phyloP scores from a whole-genome alignment of 1,284 basidiomycete genomes.

The Cryptococcus amylolentus region DNA sequence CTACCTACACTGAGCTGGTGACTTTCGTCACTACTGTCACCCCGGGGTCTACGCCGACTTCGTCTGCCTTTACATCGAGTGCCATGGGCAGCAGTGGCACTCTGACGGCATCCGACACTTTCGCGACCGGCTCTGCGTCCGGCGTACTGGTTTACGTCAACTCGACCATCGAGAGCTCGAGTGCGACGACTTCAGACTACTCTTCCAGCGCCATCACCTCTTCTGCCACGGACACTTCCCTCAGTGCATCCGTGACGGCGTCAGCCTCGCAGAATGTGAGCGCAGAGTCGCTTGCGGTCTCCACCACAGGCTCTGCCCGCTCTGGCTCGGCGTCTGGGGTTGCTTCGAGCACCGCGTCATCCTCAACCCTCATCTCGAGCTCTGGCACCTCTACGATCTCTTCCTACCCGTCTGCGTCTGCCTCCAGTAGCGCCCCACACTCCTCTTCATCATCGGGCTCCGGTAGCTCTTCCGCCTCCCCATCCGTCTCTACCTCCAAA shows the following conservation, averaged over 20 bases:
- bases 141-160: background rate
- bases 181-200: background rate
- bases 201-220: background rate
- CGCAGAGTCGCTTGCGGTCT: background rate
- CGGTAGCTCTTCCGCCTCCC: conserved; percentile 5
- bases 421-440: background rate
- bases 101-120: background rate
- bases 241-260: background rate
- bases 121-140: conserved; percentile 1
- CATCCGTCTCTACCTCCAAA: conserved; percentile 1
- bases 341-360: background rate
- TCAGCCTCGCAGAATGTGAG: background rate
- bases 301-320: background rate
- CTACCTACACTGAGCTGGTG: conserved; percentile 3
- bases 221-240: background rate
- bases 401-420: background rate
- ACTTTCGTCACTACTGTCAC: conserved; percentile 3
- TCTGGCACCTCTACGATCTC: background rate
- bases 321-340: background rate
- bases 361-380: background rate
- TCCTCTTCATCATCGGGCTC: conserved; percentile 1
- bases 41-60: background rate
- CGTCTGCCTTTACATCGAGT: background rate
- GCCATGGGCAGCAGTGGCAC: background rate
- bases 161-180: background rate